Evolutionary conservation across 805 yeast genomes (phyloP), one percentile per base, ranked within the genome.

Genomic region (Yamadazyma sp.): DNA sequence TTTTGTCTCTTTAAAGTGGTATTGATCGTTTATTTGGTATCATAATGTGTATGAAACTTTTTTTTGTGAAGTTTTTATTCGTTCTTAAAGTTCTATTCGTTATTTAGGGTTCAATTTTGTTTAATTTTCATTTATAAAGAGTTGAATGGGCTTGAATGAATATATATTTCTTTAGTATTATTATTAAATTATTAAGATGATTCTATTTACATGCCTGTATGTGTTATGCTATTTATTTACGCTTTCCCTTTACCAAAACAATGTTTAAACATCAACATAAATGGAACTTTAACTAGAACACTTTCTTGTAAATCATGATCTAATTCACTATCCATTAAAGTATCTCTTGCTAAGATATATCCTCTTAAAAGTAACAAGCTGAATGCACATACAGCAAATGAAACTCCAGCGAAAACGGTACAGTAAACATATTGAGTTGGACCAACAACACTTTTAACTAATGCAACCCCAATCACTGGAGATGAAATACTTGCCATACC

Each of bases 391-490:
- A 58, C 75, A 14, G 74, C 39, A 50, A 73, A 80, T 4, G 73
- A 59, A n/a, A 62, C 51, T 0, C 86, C 87, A 14, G 79, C 73
- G 51, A 80, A 80, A 1, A 80, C 64, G 1, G 80, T 65, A 7
- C 82, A 76, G 42, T 75, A 48, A 15, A 56, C 48, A 55, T 78
- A 81, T 45, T 72, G 77, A 7, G 60, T 53, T 5, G 79, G 72
- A 26, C 62, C 62, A 4, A 29, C 29, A 6, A 33, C 43, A 7
- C 55, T 54, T 15, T 46, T 39, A 38, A 75, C 76, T 30, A 80
- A 58, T 8, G 69, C 55, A 12, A 77, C 62, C 5, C 86, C 86
- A 40, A 80, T 70, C 15, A 79, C 68, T 1, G 86, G 86, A 1
- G 85, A 70, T 1, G 66, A 71, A n/a, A 75, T 53, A 2, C 77